Evolutionary conservation across 495 filamentous ascomycete species (phyloP).

Genomic region (Friedmanniomyces endolithicus): DNA sequence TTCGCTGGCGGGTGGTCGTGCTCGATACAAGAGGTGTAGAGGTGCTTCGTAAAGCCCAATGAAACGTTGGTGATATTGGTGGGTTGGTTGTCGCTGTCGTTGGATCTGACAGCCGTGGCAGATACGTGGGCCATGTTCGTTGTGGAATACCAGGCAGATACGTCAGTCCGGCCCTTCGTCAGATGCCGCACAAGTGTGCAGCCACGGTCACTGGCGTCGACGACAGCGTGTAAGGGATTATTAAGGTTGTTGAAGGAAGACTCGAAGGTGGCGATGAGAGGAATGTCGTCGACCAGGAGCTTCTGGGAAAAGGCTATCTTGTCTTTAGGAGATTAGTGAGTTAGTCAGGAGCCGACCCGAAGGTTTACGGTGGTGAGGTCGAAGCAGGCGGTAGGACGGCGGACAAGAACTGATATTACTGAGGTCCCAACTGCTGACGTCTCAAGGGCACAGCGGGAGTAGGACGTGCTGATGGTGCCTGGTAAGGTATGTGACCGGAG

Average conservation of each 20-base stretch:
- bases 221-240: background rate
- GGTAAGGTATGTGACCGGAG: too few species aligned
- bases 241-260: background rate
- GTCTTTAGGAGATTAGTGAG: too few species aligned
- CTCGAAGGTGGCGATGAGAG: background rate
- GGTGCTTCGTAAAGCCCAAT: conserved; percentile 1
- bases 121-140: background rate
- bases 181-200: background rate
- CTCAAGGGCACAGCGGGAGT: too few species aligned
- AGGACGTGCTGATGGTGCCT: too few species aligned
- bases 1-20: conserved; percentile 1
- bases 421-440: too few species aligned
- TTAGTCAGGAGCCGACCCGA: too few species aligned
- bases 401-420: too few species aligned
- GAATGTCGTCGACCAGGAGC: too few species aligned
- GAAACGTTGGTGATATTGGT: background rate
- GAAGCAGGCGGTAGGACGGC: background rate
- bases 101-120: background rate
- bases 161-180: background rate
- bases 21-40: conserved; percentile 11
- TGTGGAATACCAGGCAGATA: background rate
- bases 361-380: background rate
- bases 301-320: too few species aligned
- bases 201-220: too few species aligned
- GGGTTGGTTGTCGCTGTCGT: background rate